A percentile compares a stretch with the other conserved stretches of the same genome.
phyloP scores from a whole-genome alignment of 345 rosid species.

The Dipteronia dyeriana region DNA sequence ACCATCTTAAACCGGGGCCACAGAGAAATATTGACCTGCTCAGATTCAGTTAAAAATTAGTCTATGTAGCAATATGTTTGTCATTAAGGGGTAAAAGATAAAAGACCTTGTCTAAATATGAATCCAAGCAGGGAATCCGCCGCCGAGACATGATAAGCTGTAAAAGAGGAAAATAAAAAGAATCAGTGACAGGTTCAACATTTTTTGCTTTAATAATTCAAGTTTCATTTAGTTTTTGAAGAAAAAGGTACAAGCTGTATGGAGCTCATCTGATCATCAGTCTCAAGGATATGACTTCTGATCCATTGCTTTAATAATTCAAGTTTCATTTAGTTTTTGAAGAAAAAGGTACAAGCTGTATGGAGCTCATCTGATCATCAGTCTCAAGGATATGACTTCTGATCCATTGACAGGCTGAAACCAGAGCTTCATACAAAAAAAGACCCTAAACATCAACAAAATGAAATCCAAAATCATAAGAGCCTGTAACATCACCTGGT shows the following conservation, averaged over 20 bases:
- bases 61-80: constrained; percentile 8
- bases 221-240: neutral
- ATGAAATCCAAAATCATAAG: neutral
- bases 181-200: neutral
- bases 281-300: neutral
- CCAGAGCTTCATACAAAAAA: neutral
- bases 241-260: neutral
- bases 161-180: constrained; percentile 10
- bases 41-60: constrained; percentile 26
- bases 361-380: neutral
- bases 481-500: constrained; percentile 62
- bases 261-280: neutral
- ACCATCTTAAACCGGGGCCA: constrained; percentile 99
- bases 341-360: neutral
- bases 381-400: neutral
- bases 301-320: neutral
- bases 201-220: neutral
- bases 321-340: neutral
- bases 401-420: neutral
- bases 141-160: constrained; percentile 97
- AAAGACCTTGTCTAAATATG: constrained; percentile 92
- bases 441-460: neutral
- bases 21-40: constrained; percentile 88
- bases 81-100: constrained; percentile 1
- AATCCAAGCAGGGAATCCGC: constrained; percentile 94